Conservation (phyloP, 768 basidiomycete species). For the Trametes maxima region DNA sequence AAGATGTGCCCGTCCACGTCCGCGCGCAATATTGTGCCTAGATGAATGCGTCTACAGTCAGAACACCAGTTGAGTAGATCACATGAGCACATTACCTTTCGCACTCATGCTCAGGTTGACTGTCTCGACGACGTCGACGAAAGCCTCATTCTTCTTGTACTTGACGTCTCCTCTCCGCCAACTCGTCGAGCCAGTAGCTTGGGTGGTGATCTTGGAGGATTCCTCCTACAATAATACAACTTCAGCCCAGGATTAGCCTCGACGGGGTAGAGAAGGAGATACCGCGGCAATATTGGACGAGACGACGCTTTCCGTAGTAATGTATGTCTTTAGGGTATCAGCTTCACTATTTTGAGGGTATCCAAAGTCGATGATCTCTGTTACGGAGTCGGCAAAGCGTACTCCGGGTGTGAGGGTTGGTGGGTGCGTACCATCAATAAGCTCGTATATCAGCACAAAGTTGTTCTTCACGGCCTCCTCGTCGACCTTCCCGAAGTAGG, state of each 20-base stretch:
- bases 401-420: neutral
- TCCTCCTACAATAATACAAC: slow-evolving; percentile 66
- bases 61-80: neutral
- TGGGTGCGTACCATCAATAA: slow-evolving; percentile 80
- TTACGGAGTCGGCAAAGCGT: neutral
- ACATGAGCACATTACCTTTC: slow-evolving; percentile 58
- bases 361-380: slow-evolving; percentile 98
- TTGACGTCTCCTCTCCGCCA: slow-evolving; percentile 97
- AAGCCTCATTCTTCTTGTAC: slow-evolving; percentile 99
- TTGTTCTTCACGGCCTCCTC: slow-evolving; percentile 99
- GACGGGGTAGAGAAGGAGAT: slow-evolving; percentile 28
- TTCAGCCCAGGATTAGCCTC: neutral
- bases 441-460: slow-evolving; percentile 96
- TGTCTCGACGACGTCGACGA: slow-evolving; percentile 98
- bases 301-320: slow-evolving; percentile 96
- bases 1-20: slow-evolving; percentile 98
- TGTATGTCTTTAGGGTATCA: slow-evolving; percentile 96
- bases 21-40: slow-evolving; percentile 88
- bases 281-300: slow-evolving; percentile 85
- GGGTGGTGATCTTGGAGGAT: slow-evolving; percentile 94
- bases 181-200: slow-evolving; percentile 95
- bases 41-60: neutral
- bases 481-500: slow-evolving; percentile 98
- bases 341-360: slow-evolving; percentile 99
- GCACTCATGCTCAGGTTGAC: slow-evolving; percentile 98